A percentile compares a stretch with the other conserved stretches of the same genome.
phyloP scores from a whole-genome alignment of 1,284 basidiomycete genomes.

The Neotropicomus parvogracilis region DNA sequence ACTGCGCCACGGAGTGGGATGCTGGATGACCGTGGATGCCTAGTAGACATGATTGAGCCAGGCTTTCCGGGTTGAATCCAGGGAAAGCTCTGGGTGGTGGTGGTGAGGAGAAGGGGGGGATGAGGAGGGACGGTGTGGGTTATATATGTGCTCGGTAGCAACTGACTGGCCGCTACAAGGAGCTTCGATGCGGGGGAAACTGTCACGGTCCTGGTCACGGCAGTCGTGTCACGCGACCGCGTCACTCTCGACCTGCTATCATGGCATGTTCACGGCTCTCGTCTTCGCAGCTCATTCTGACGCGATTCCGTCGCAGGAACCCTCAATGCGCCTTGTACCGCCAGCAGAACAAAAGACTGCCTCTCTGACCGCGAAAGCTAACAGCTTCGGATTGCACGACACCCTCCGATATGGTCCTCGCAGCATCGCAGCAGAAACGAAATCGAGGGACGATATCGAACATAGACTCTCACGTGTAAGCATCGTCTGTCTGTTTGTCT shows the following conservation, averaged over 20 bases:
- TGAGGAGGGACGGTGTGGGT: slow-evolving; percentile 4
- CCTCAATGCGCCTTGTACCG: slow-evolving; percentile 68
- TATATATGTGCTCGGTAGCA: slow-evolving; percentile 15
- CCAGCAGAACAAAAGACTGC: slow-evolving; percentile 53
- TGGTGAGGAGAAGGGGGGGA: neutral
- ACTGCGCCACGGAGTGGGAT: slow-evolving; percentile 53
- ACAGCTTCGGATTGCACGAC: slow-evolving; percentile 75
- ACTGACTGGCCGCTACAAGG: neutral
- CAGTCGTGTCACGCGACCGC: slow-evolving; percentile 26
- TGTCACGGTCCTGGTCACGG: slow-evolving; percentile 29
- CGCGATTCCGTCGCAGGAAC: slow-evolving; percentile 43
- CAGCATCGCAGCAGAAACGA: slow-evolving; percentile 68
- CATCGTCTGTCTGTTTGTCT: slow-evolving; percentile 3
- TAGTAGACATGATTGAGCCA: slow-evolving; percentile 42
- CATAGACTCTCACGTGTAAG: slow-evolving; percentile 67
- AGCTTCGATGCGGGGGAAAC: slow-evolving; percentile 15
- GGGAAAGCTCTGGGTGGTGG: neutral
- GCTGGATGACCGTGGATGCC: slow-evolving; percentile 56
- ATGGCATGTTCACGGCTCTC: slow-evolving; percentile 37
- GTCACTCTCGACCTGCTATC: slow-evolving; percentile 30
- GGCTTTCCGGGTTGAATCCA: too few species aligned
- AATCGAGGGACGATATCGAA: slow-evolving; percentile 53
- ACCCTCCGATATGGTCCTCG: slow-evolving; percentile 73
- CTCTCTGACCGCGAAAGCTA: slow-evolving; percentile 64
- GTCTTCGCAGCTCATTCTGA: neutral